Percentiles rank a stretch among this genome's conserved stretches.
phyloP scores from a whole-genome alignment of 2,329 filamentous ascomycete species.

The Colletotrichum salicis region DNA sequence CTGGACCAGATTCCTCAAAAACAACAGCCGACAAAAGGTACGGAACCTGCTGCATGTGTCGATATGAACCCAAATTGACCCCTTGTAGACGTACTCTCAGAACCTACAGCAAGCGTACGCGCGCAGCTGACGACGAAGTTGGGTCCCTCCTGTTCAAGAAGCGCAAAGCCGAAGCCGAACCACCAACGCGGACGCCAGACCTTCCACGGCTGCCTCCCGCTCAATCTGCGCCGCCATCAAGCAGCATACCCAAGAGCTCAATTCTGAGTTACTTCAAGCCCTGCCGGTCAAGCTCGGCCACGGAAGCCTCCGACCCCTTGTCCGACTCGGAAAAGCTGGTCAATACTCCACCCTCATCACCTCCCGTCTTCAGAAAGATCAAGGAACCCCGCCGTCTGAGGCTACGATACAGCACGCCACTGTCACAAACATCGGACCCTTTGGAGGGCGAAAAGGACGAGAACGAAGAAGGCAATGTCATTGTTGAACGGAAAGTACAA shows the following conservation, averaged over 20 bases:
- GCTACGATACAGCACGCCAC: slow-evolving; percentile 29
- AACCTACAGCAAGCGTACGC: slow-evolving; percentile 52
- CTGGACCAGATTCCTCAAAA: neutral
- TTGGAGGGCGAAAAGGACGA: neutral
- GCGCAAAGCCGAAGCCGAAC: slow-evolving; percentile 39
- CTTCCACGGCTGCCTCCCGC: neutral
- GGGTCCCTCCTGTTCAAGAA: neutral
- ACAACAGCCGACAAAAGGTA: slow-evolving; percentile 26
- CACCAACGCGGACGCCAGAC: neutral
- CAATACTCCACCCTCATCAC: slow-evolving; percentile 40
- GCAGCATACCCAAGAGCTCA: slow-evolving; percentile 44
- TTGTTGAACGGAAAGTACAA: neutral
- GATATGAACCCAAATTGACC: neutral
- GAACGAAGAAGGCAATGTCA: neutral
- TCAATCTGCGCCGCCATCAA: slow-evolving; percentile 7
- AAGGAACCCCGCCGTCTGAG: slow-evolving; percentile 35
- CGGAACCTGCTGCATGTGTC: neutral
- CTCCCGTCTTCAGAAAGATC: slow-evolving; percentile 22
- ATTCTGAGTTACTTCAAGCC: slow-evolving; percentile 56
- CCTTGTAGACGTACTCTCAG: slow-evolving; percentile 40
- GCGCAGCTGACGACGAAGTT: neutral
- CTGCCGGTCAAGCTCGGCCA: slow-evolving; percentile 29
- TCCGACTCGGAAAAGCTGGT: slow-evolving; percentile 32
- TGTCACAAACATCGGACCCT: slow-evolving; percentile 1
- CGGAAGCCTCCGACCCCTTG: slow-evolving; percentile 20